Conservation (phyloP, 2,329 filamentous ascomycete species). For the Dactylellina parvicollis region DNA sequence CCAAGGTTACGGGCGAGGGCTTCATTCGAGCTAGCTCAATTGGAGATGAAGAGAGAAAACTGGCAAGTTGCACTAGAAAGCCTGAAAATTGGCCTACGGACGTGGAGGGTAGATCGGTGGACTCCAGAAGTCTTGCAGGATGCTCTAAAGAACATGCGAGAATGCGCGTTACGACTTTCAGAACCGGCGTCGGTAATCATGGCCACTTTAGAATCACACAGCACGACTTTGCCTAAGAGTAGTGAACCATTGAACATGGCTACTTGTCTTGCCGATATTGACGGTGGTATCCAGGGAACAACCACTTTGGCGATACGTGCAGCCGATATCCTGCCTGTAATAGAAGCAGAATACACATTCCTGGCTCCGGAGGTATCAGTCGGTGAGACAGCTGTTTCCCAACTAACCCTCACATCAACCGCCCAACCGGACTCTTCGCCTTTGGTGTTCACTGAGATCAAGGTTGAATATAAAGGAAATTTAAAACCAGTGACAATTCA, state of each 20-base stretch:
- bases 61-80: conserved; percentile 40
- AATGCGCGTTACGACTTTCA: conserved; percentile 67
- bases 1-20: conserved; percentile 35
- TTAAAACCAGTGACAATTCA: conserved; percentile 68
- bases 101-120: conserved; percentile 68
- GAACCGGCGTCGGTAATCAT: conserved; percentile 69
- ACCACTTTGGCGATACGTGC: conserved; percentile 67
- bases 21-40: conserved; percentile 39
- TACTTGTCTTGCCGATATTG: conserved; percentile 68
- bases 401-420: conserved; percentile 69
- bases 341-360: conserved; percentile 70
- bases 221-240: conserved; percentile 65
- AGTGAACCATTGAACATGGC: conserved; percentile 63
- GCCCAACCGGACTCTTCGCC: conserved; percentile 67
- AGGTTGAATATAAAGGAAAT: conserved; percentile 69
- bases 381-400: conserved; percentile 69
- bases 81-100: conserved; percentile 32
- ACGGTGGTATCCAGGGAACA: conserved; percentile 61
- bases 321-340: conserved; percentile 66
- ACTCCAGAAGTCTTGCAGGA: conserved; percentile 68
- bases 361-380: conserved; percentile 70
- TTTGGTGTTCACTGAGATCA: conserved; percentile 66
- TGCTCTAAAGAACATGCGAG: conserved; percentile 70
- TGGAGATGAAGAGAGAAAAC: conserved; percentile 47
- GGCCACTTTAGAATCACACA: conserved; percentile 73